Evolutionary conservation across 306 rosid species (phyloP), one percentile per base, ranked within the genome.

Genomic region (Pterocarpus macrocarpus): DNA sequence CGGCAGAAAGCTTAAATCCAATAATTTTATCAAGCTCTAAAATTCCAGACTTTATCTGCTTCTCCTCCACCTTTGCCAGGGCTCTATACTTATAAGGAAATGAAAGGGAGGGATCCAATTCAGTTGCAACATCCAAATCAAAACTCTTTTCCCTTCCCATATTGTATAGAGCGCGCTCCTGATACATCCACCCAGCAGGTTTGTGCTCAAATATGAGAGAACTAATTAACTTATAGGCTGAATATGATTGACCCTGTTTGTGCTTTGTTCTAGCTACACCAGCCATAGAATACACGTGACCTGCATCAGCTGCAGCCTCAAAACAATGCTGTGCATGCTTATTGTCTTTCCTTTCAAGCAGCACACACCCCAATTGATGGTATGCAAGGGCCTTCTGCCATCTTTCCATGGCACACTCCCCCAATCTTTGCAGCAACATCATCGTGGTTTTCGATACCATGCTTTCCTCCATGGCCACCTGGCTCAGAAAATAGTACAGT

Each of bases 151-250:
- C 97, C 68, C 67, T 89, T 62, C 97, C 97, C 14, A 82, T 80
- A 35, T 83, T 86, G 80, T 92, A 90, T 36, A 92, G 83, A 30
- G 95, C 88, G 3, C 93, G n/a, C n/a, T n/a, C 97, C 82, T 90
- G 94, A 81, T 89, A 90, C 97, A 92, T 92, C 97, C 97, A 92
- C 81, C 97, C 97, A 0, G 82, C 87, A 14, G 93, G 92, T 76
- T 80, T 90, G 52, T 87, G 69, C 79, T 86, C 90, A 4, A 86
- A 86, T 15, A 92, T 87, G 73, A 90, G 80, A 59, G 93, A 90
- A 76, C 90, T 81, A 80, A 92, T 86, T 69, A 89, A 52, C 74
- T 85, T 87, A 64, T 86, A 87, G 2, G 97, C 97, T 2, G 95
- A 87, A 84, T 82, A 86, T 41, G 86, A 88, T 38, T 90, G 92